These are phyloP conservation scores for Coix lacrymajobi DNA, from an alignment of 176 grass and related monocot species.

Conservation along the genomic window DNA sequence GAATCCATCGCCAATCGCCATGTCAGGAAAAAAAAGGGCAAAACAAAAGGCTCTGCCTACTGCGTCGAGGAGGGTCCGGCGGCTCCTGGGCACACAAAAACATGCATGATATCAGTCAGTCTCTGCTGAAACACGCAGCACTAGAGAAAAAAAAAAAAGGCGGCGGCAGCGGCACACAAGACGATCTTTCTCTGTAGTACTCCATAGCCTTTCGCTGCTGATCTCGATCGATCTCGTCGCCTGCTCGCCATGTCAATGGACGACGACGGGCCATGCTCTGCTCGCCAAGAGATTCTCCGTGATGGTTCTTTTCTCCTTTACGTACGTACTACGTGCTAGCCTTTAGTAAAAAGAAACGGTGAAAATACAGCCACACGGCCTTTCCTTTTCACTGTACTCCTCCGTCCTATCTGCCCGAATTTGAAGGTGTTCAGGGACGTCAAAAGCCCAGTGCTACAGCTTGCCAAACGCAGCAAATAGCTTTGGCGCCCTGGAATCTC, in stretches of 20 bases:
- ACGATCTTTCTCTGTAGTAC: background rate
- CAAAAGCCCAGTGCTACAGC: constrained; percentile 4
- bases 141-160: constrained; percentile 9
- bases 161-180: background rate
- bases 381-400: background rate
- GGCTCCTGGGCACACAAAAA: background rate
- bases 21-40: background rate
- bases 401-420: background rate
- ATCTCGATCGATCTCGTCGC: background rate
- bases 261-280: background rate
- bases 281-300: constrained; percentile 35
- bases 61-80: background rate
- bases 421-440: background rate
- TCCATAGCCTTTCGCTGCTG: constrained; percentile 8
- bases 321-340: too few species aligned
- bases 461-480: background rate
- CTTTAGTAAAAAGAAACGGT: background rate
- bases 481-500: constrained; percentile 13
- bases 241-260: constrained; percentile 21
- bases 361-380: background rate
- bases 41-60: background rate
- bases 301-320: background rate
- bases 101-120: background rate
- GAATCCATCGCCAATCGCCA: background rate
- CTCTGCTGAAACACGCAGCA: background rate